Conservation (phyloP, 2,329 filamentous ascomycete species). For the Apiospora sp. region DNA sequence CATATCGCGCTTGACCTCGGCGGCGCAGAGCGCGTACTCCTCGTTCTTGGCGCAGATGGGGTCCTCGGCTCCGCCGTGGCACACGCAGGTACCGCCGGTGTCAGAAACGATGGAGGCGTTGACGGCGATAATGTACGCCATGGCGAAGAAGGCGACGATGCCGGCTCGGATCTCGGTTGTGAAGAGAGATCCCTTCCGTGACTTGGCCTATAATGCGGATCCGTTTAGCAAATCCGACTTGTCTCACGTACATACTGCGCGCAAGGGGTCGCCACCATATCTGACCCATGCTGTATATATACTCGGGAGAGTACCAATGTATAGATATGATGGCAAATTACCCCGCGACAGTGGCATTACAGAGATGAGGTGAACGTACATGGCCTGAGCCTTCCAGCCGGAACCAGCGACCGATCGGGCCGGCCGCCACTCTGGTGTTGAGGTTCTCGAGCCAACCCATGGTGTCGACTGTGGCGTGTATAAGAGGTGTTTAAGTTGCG, state of each 20-base stretch:
- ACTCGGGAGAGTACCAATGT: background rate
- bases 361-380: slow-evolving; percentile 58
- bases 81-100: slow-evolving; percentile 72
- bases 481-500: background rate
- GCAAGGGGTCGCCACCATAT: background rate
- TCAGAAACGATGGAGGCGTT: slow-evolving; percentile 42
- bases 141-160: slow-evolving; percentile 74
- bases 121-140: slow-evolving; percentile 62
- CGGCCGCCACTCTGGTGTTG: slow-evolving; percentile 68
- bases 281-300: background rate
- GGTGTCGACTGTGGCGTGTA: slow-evolving; percentile 27
- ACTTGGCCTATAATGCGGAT: slow-evolving; percentile 59
- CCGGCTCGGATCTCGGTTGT: slow-evolving; percentile 86
- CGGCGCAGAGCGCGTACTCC: slow-evolving; percentile 70
- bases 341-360: slow-evolving; percentile 22
- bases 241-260: background rate
- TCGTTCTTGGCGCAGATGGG: slow-evolving; percentile 61
- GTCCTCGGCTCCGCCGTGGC: slow-evolving; percentile 60
- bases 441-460: slow-evolving; percentile 60
- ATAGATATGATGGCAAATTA: background rate
- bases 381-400: slow-evolving; percentile 83
- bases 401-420: slow-evolving; percentile 76
- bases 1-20: slow-evolving; percentile 75
- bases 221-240: slow-evolving; percentile 23
- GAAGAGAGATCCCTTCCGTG: slow-evolving; percentile 79